Conservation (phyloP, 176 grass and related monocot species). For the Carex cristatella region DNA sequence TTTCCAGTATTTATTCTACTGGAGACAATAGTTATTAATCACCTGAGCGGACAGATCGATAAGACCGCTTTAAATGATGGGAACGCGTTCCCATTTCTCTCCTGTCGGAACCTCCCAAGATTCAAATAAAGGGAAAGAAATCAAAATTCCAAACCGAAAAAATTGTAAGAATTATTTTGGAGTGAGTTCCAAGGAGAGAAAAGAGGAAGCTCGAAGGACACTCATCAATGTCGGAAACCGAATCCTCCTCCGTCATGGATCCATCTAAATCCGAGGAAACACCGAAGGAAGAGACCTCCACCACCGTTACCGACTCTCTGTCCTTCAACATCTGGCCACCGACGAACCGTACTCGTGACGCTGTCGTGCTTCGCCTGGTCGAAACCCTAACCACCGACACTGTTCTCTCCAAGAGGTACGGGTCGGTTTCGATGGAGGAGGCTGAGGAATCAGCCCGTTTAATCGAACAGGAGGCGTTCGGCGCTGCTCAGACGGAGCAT, state of each 20-base stretch:
- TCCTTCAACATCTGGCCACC: constrained; percentile 96
- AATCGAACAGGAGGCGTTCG: constrained; percentile 80
- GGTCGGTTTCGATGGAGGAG: constrained; percentile 41
- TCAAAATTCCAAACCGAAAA: neutral
- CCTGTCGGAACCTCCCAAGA: neutral
- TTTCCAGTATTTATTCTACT: too few relatives aligned
- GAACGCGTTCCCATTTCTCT: neutral
- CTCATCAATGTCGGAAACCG: constrained; percentile 30
- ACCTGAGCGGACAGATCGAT: neutral
- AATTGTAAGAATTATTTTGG: neutral
- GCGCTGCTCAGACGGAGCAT: constrained; percentile 14
- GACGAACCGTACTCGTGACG: constrained; percentile 77
- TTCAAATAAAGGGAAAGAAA: neutral
- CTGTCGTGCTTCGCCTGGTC: constrained; percentile 67
- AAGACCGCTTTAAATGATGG: neutral
- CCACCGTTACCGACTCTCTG: neutral
- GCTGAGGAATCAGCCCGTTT: constrained; percentile 41
- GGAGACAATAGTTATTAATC: too few relatives aligned
- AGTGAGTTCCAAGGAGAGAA: neutral
- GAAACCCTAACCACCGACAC: constrained; percentile 53
- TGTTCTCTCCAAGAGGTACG: constrained; percentile 77
- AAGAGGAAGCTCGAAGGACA: neutral
- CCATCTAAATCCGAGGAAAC: neutral
- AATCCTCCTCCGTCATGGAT: neutral
- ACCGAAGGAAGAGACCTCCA: neutral